Percentiles rank a stretch among this genome's conserved stretches.
phyloP scores from a whole-genome alignment of 2,329 filamentous ascomycete species.

The Botryotinia convoluta region DNA sequence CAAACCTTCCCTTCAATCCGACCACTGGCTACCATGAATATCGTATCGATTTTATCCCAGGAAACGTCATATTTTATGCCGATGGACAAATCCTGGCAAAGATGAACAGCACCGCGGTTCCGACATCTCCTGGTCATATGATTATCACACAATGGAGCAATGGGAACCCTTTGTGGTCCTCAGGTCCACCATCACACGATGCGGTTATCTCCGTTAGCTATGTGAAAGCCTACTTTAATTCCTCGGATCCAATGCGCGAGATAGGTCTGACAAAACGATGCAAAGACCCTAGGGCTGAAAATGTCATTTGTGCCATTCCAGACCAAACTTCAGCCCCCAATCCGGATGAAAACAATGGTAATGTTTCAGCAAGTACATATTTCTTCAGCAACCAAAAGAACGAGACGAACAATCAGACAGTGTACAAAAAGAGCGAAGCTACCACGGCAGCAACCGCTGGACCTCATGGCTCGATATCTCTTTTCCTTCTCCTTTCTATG shows the following conservation, averaged over 20 bases:
- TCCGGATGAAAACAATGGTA: constrained; percentile 27
- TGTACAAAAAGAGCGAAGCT: constrained; percentile 35
- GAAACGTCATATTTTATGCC: constrained; percentile 64
- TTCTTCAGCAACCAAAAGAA: constrained; percentile 51
- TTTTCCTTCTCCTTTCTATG: constrained; percentile 5
- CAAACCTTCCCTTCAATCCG: constrained; percentile 64
- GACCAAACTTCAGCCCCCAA: constrained; percentile 42
- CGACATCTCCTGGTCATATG: constrained; percentile 60
- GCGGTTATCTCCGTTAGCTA: constrained; percentile 64
- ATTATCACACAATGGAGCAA: constrained; percentile 78
- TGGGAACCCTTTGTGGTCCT: constrained; percentile 68
- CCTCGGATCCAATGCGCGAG: constrained; percentile 46
- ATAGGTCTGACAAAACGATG: constrained; percentile 45
- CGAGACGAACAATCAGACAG: constrained; percentile 49
- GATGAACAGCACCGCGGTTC: constrained; percentile 57
- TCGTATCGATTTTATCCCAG: constrained; percentile 69
- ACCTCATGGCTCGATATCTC: background rate
- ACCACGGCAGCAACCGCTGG: background rate
- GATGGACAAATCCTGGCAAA: constrained; percentile 57
- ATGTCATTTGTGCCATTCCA: constrained; percentile 51
- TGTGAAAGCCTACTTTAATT: constrained; percentile 79
- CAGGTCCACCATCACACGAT: constrained; percentile 63
- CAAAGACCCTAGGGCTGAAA: constrained; percentile 39
- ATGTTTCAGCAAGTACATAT: constrained; percentile 40
- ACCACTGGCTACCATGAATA: constrained; percentile 70